Evolutionary conservation across 495 filamentous ascomycete genomes (phyloP), one percentile per base, ranked within the genome.

Genomic region (Penicillium desertorum): DNA sequence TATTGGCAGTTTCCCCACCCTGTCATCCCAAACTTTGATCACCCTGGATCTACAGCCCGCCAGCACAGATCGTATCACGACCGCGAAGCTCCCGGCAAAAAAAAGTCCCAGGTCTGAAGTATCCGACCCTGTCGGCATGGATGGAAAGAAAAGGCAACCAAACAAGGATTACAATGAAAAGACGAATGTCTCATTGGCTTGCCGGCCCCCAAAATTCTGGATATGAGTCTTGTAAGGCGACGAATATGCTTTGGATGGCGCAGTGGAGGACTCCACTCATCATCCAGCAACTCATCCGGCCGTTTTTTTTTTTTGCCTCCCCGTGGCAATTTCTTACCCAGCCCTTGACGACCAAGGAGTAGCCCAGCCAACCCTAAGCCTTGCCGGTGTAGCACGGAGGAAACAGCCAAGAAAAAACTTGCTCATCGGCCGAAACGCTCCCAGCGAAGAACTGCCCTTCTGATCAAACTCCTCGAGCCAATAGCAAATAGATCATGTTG

Each of bases 361-460:
- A 29, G 45, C 34, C 20, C 53, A 64, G 34, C 63, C 66, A 69
- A 69, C 46, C 59, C 63, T 34, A 46, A 27, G 29, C 11, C 45
- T 30, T 37, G 14, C 17, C 45, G 17, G 25, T 37, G 66, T 69
- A 45, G 39, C 45, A 66, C 66, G 57, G 42, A 45, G 27, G 36
- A 34, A 34, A 50, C 55, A 45, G 41, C 57, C 51, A 60, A 56
- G 50, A 37, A 20, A 52, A 62, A 62, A 62, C 27, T 32, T 56
- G 57, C 59, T 57, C 61, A 57, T 23, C 61, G 51, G 57, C 61
- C 61, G 57, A 62, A 41, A 57, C 39, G 45, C 43, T 34, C 10
- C 17, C 27, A 27, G 30, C 44, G 43, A 61, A 61, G 56, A 59
- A 51, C 53, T 62, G 42, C 63, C 63, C 52, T 66, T 69, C 61